These are phyloP conservation scores for Exserohilum turcica DNA, from an alignment of 2,329 filamentous ascomycete genomes.

Conservation along the genomic window DNA sequence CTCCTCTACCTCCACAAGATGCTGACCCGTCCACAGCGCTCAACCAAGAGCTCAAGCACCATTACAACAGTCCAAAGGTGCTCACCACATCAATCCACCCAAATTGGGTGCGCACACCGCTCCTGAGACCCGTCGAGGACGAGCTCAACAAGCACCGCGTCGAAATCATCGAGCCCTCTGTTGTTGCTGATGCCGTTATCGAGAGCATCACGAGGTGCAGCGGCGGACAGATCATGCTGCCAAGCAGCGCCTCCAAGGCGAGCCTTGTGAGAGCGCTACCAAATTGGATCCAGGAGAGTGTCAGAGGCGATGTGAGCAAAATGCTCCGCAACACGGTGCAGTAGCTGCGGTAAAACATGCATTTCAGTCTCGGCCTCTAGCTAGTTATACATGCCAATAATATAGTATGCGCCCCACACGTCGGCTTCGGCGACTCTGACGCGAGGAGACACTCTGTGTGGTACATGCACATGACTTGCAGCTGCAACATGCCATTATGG, in stretches of 20 bases:
- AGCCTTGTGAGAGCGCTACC: conserved; percentile 52
- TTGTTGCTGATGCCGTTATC: conserved; percentile 50
- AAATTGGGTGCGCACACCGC: conserved; percentile 49
- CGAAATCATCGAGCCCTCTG: conserved; percentile 45
- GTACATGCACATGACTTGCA: conserved; percentile 7
- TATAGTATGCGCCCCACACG: background rate
- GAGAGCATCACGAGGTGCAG: conserved; percentile 48
- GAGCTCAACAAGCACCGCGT: conserved; percentile 39
- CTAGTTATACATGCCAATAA: background rate
- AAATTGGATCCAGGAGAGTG: conserved; percentile 54
- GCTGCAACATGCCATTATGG: conserved; percentile 13
- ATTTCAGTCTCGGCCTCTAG: too few relatives aligned
- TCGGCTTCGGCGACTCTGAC: conserved; percentile 7
- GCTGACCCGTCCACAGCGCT: conserved; percentile 26
- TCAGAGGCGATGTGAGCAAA: conserved; percentile 29
- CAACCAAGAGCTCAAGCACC: conserved; percentile 47
- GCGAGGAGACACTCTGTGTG: conserved; percentile 5
- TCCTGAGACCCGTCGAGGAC: conserved; percentile 42
- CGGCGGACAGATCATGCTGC: conserved; percentile 51
- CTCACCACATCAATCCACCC: conserved; percentile 53
- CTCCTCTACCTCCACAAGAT: conserved; percentile 25
- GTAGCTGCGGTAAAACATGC: background rate
- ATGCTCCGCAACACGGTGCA: conserved; percentile 19
- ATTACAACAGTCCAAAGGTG: conserved; percentile 48
- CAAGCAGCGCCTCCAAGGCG: conserved; percentile 22